Base-by-base conservation (phyloP, 345 rosid genomes). In the Melastoma malabathricum region DNA sequence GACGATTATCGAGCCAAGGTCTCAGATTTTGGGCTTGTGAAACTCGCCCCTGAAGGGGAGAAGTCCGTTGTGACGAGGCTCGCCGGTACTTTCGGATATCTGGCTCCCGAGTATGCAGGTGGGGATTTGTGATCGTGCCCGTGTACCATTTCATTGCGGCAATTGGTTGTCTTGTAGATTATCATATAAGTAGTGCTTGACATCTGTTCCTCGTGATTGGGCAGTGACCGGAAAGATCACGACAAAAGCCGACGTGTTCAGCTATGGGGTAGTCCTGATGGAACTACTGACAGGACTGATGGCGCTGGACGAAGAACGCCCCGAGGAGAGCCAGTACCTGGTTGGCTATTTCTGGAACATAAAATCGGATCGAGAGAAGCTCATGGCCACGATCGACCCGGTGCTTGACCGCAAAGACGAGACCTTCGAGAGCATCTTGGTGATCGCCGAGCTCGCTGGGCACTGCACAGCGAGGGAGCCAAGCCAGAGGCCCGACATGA, bases 41-140 rank as follows among this genome's bases (percentile, higher is more conserved):
- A 78, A 70, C 84, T 83, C 52, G 93, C 93, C 46, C 93, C 93
- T 20, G 74, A 83, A 45, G 81, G 87, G 8, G 76, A 78, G 56
- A 63, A 46, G 44, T 80, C 93, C 15, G 65, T 83, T 10, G 81
- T 59, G 25, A 83, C 93, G 12, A 70, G 81, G 68, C 83, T 83
- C 57, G 93, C 87, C 9, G 93, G 93, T 25, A 83, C 87, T 46
- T 83, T 83, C 54, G 93, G 93, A 47, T 83, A 83, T 70, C 67
- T 83, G 53, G 93, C 93, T n/a, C 93, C 93, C 18, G 93, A 83
- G 56, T 83, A 83, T 70, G 93, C 93, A n/a, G 87, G 93, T 80
- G 68, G 53, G 74, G 15, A 59, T 18, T 10, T 2, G 10, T 10
- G 54, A 51, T 6, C 3, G 13, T 2, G 13, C 5, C 14, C 43